Base-by-base conservation (phyloP, 1,284 basidiomycete species). In the Pascua guehoae region DNA sequence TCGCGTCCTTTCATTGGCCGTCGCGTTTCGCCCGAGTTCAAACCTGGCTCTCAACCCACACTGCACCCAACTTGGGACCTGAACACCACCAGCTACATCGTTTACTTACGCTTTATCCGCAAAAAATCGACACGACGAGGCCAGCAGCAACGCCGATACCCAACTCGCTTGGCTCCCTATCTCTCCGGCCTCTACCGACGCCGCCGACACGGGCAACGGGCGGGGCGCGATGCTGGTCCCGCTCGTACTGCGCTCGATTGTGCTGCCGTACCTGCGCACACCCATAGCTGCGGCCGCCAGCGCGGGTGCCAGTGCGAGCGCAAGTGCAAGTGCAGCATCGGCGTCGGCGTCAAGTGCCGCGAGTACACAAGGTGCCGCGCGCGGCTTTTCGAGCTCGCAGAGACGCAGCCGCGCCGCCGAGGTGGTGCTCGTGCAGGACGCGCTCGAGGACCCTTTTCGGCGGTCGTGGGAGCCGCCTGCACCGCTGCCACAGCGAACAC, bases 221-320 rank as follows among this genome's bases (percentile, higher is more conserved):
- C 53, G 60, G 51, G 57, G 57, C 50, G 60, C 54, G 51, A 62
- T 62, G 60, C 57, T 62, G 24, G 60, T 58, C 15, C 54, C 60
- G 43, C 47, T 51, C 40, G 60, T 62, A 43, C 47, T 62, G 45
- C 57, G 60, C 54, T 54, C 46, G 44, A 62, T 62, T 46, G 60
- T 62, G 57, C 57, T 62, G 47, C 60, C 60, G 0, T 58, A 62
- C 47, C 47, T 62, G 44, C 56, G 57, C 40, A 47, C 45, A 39
- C 47, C 52, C n/a, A 39, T n/a, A 11, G 49, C 49, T 11, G 49
- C 24, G 32, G 42, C 43, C 17, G 53, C 55, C 50, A 41, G 45
- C 46, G 41, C 18, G 53, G 5, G 32, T n/a, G 41, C 32, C 12
- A 17, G 45, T n/a, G 41, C 32, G 16, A 17, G 16, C 36, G 41